phyloP scores from a whole-genome alignment of 1,139 yeast genomes.

The Yamadazyma dendronema region DNA sequence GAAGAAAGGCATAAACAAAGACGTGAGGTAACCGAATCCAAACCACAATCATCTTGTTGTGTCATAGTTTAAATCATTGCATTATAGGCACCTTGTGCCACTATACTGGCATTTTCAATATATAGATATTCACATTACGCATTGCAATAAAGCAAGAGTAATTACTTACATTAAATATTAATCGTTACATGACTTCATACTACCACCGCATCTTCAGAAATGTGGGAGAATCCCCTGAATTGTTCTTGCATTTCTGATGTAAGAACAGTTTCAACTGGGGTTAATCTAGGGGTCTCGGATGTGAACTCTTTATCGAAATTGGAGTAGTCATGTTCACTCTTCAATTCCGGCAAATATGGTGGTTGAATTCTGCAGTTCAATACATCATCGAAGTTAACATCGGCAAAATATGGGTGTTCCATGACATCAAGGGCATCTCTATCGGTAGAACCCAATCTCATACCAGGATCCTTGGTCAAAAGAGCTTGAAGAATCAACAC shows the following conservation, averaged over 20 bases:
- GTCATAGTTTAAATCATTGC: constrained; percentile 9
- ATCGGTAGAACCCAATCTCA: constrained; percentile 82
- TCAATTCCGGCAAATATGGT: constrained; percentile 79
- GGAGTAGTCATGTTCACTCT: constrained; percentile 85
- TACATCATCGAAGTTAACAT: constrained; percentile 87
- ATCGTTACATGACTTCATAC: constrained; percentile 26
- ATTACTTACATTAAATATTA: background rate
- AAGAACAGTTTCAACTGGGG: constrained; percentile 88
- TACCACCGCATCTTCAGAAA: constrained; percentile 63
- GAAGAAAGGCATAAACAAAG: no score
- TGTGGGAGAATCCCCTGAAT: constrained; percentile 93
- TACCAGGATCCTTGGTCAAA: constrained; percentile 80
- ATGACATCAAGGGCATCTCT: constrained; percentile 89
- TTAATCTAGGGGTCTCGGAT: constrained; percentile 88
- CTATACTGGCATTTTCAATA: no score
- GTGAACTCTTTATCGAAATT: constrained; percentile 96
- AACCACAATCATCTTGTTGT: constrained; percentile 13
- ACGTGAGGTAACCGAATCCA: background rate
- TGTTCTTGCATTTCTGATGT: constrained; percentile 92
- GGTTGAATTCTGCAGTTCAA: constrained; percentile 72
- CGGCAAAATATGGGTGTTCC: constrained; percentile 92
- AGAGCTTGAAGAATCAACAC: constrained; percentile 90
- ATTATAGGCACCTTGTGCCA: no score
- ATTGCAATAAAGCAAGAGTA: no score
- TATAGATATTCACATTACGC: no score